Evolutionary conservation across 2,329 filamentous ascomycete genomes (phyloP), one percentile per base, ranked within the genome.

Genomic region (Exophiala xenobiotica): DNA sequence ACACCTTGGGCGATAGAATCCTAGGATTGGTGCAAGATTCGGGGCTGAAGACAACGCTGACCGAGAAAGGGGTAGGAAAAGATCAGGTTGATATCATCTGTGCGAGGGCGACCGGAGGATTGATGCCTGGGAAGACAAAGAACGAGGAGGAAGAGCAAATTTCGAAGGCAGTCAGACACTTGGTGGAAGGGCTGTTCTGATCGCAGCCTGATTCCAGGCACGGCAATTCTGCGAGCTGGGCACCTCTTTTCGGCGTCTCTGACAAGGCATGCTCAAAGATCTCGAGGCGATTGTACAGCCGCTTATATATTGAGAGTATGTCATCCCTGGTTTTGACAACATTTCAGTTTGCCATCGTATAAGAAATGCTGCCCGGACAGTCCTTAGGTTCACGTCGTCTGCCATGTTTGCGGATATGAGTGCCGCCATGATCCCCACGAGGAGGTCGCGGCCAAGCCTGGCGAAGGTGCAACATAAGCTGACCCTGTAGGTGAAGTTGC

Each of bases 21-120:
- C 22, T 60, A 27, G 29, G 44, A 14, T 48, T 64, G 5, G 62
- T 63, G 6, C 37, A 56, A 12, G 53, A 61, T 8, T 45, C 63
- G 42, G 58, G 61, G 1, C 47, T 63, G n/a, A 54, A 55, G 26
- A 59, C 58, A 1, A 59, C 46, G 6, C 44, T 64, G 45, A 59
- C 56, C 6, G 54, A 61, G 20, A 53, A 40, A 27, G 59, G 61
- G 2, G 59, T 64, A n/a, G 51, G 52, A 1, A 58, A 46, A 31
- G 60, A 62, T 29, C 53, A 62, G 46, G 8, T 63, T 9, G 52
- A 58, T 29, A 53, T 53, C 23, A 64, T 64, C 38, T 46, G 33
- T 35, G 35, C 31, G 26, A 44, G 58, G 26, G 61, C 61, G 2
- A 61, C 54, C 12, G 57, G 60, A 19, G 59, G 57, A 9, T 46